A percentile compares a stretch with the other conserved stretches of the same genome.
phyloP scores from a whole-genome alignment of 176 grass and related monocot species.

The Oryza nivara region DNA sequence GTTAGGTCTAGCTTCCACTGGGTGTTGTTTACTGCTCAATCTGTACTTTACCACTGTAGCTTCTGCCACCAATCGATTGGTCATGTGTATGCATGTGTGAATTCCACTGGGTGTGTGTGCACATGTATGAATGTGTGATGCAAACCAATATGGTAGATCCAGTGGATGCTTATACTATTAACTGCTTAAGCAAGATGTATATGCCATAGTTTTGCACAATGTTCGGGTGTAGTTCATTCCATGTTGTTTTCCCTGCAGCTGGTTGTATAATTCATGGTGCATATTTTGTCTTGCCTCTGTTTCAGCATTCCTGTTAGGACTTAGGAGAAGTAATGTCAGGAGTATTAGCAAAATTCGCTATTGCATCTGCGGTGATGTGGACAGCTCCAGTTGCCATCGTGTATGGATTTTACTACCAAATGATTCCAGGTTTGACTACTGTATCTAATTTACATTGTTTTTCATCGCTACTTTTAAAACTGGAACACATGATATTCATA shows the following conservation, averaged over 20 bases:
- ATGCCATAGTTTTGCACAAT: constrained; percentile 1
- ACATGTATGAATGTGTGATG: neutral
- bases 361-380: constrained; percentile 92
- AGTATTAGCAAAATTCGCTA: constrained; percentile 74
- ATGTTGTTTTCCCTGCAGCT: neutral
- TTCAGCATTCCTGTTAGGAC: constrained; percentile 6
- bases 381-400: constrained; percentile 69
- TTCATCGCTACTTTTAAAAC: neutral
- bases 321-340: constrained; percentile 56
- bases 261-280: neutral
- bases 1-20: neutral
- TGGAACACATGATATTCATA: neutral
- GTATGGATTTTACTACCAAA: constrained; percentile 76
- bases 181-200: constrained; percentile 19
- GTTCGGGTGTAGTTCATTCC: neutral
- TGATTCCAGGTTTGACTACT: constrained; percentile 73
- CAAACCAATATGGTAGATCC: neutral
- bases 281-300: neutral
- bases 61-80: neutral
- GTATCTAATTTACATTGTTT: neutral
- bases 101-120: no score
- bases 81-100: no score
- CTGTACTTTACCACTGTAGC: neutral
- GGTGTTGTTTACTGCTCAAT: neutral
- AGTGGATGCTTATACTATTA: neutral